These are phyloP conservation scores for Penicillium sp. DNA, from an alignment of 2,329 filamentous ascomycete genomes.

Conservation along the genomic window DNA sequence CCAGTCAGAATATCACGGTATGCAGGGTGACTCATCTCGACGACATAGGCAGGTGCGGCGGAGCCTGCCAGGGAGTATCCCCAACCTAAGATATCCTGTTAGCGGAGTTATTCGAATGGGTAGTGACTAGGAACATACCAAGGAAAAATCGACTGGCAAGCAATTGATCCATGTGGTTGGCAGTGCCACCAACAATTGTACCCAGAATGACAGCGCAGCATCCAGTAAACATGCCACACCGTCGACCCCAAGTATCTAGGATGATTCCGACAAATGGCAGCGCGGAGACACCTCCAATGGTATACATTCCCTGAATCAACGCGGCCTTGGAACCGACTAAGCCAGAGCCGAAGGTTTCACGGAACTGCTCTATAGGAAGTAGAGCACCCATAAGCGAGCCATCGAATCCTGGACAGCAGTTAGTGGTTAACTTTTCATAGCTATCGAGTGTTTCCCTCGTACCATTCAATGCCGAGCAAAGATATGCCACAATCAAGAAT, in stretches of 20 bases:
- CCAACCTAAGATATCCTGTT: constrained; percentile 36
- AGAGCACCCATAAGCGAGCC: constrained; percentile 15
- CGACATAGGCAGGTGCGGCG: constrained; percentile 62
- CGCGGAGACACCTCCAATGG: constrained; percentile 13
- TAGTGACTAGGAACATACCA: constrained; percentile 18
- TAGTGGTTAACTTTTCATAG: not conserved
- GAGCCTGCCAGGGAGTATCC: constrained; percentile 61
- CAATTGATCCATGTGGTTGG: constrained; percentile 48
- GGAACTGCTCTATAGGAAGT: constrained; percentile 13
- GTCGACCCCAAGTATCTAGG: constrained; percentile 52
- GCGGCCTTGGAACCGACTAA: constrained; percentile 9
- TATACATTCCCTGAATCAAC: constrained; percentile 12
- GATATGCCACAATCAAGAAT: constrained; percentile 6
- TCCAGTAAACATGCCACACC: constrained; percentile 36
- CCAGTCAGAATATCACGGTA: constrained; percentile 63
- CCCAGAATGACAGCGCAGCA: constrained; percentile 36
- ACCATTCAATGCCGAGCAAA: constrained; percentile 12
- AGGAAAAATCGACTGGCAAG: constrained; percentile 58
- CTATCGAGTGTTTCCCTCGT: not conserved
- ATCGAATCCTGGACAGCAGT: constrained; percentile 7
- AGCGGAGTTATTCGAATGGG: not conserved
- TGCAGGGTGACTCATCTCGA: constrained; percentile 63
- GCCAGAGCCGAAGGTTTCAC: constrained; percentile 5
- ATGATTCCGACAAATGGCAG: constrained; percentile 45
- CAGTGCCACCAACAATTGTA: constrained; percentile 48